A percentile compares a stretch with the other conserved stretches of the same genome.
Evolutionary conservation across 2,329 filamentous ascomycete species (phyloP).

Genomic region (Microdochium nivale): DNA sequence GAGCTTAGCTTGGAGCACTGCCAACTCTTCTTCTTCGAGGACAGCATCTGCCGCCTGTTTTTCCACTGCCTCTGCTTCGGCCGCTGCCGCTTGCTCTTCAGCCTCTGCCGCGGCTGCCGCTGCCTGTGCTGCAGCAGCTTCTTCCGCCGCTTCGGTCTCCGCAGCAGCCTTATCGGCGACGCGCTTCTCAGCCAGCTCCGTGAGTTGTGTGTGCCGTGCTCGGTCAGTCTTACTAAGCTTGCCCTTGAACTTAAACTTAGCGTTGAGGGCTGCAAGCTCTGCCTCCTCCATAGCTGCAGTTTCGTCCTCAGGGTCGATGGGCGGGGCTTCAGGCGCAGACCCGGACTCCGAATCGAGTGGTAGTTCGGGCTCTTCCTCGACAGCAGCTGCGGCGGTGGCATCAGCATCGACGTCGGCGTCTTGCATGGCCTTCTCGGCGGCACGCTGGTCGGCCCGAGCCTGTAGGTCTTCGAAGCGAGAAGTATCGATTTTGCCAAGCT

Average conservation of each 20-base stretch:
- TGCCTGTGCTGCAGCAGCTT: conserved; percentile 9
- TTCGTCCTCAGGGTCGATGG: background rate
- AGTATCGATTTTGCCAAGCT: conserved; percentile 33
- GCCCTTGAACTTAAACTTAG: conserved; percentile 22
- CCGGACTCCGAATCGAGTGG: background rate
- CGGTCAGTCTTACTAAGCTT: conserved; percentile 32
- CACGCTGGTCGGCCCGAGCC: conserved; percentile 23
- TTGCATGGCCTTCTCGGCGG: conserved; percentile 7
- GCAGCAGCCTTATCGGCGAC: conserved; percentile 22
- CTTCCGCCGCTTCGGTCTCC: conserved; percentile 26
- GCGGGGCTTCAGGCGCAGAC: background rate
- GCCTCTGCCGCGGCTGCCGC: conserved; percentile 12
- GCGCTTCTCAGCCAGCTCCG: conserved; percentile 32
- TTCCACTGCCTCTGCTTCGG: conserved; percentile 20
- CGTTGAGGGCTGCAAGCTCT: conserved; percentile 29
- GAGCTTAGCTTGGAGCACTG: conserved; percentile 18
- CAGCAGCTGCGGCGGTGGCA: background rate
- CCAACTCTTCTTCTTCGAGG: conserved; percentile 28
- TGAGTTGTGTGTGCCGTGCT: conserved; percentile 31
- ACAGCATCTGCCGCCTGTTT: conserved; percentile 20
- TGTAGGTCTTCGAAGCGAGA: conserved; percentile 31
- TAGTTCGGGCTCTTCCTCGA: background rate
- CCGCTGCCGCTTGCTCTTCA: conserved; percentile 18
- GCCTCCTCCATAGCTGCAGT: conserved; percentile 19
- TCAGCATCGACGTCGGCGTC: conserved; percentile 3